Evolutionary conservation across 495 filamentous ascomycete genomes (phyloP).

Genomic region (Tuber melanosporum): DNA sequence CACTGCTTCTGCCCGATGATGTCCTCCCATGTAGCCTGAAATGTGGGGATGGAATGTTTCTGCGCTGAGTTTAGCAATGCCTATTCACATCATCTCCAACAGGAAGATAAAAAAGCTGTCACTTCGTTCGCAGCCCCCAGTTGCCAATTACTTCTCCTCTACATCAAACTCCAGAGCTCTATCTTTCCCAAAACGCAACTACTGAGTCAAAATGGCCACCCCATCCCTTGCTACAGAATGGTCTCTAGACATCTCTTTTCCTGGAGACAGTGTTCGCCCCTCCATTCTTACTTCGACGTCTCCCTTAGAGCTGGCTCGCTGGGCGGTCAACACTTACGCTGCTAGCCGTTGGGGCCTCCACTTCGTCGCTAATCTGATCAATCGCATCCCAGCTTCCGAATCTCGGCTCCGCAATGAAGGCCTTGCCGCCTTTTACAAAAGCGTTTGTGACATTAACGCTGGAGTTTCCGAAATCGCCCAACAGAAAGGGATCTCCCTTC

Average conservation of each 20-base stretch:
- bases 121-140: not conserved
- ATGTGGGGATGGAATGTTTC: not conserved
- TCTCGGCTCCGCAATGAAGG: conserved; percentile 7
- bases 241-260: not conserved
- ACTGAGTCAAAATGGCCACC: not conserved
- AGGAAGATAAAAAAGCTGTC: not conserved
- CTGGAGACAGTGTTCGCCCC: not conserved
- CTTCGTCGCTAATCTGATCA: not conserved
- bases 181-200: not conserved
- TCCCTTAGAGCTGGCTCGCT: not conserved
- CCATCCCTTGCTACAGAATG: not conserved
- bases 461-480: not conserved
- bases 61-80: not conserved
- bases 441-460: not conserved
- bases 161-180: no score
- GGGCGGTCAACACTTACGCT: not conserved
- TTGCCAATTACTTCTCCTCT: not conserved
- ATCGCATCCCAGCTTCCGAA: not conserved
- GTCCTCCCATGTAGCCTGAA: not conserved
- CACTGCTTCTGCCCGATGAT: not conserved
- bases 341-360: not conserved
- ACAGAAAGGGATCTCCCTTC: not conserved
- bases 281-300: not conserved
- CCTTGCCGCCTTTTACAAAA: not conserved
- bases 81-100: not conserved